Base-by-base conservation (phyloP, 2,329 filamentous ascomycete species). In the Ceratocystis diversiconidia region DNA sequence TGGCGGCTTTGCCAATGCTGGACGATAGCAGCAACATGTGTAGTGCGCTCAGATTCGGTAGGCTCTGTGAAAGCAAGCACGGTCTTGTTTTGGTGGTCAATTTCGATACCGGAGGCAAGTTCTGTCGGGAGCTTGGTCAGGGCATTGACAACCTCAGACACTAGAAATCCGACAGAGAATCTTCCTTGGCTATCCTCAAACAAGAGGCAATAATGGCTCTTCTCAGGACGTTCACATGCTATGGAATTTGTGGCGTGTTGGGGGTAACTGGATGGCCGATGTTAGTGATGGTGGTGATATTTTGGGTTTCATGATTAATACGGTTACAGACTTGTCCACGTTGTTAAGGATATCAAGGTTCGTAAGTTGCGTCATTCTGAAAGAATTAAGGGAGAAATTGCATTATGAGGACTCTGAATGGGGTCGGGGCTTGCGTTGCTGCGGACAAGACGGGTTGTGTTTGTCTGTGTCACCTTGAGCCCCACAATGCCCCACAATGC, bases 1-100 rank as follows among this genome's bases (percentile, higher is more conserved):
- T 81, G 77, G n/a, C 82, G 80, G n/a, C 82, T 77, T 19, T 86
- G 85, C 80, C 92, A 89, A 69, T 87, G 82, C 1, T 78, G 73
- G 44, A 86, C 79, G 3, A 91, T 86, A 57, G 78, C 75, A 3
- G 76, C 77, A 17, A 82, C 77, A 30, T 77, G 75, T 4, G 77
- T 75, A 57, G 82, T 90, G 63, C 92, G 85, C 70, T 85, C 80
- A 17, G 78, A 75, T 61, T 86, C 84, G 1, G 81, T 85, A 22
- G 78, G 74, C 15, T 82, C 79, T 10, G 78, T 77, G 67, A 86
- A 82, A 2, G 90, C 80, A 6, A 80, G 84, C 17, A 95, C 77
- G 0, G 84, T 88, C 66, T 83, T 83, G 15, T 78, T 74, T 0
- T 76, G 70, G 59, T 82, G 76, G 73, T 90, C 80, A 41, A 92